phyloP scores from a whole-genome alignment of 768 basidiomycete genomes.

The Collybia sordida region DNA sequence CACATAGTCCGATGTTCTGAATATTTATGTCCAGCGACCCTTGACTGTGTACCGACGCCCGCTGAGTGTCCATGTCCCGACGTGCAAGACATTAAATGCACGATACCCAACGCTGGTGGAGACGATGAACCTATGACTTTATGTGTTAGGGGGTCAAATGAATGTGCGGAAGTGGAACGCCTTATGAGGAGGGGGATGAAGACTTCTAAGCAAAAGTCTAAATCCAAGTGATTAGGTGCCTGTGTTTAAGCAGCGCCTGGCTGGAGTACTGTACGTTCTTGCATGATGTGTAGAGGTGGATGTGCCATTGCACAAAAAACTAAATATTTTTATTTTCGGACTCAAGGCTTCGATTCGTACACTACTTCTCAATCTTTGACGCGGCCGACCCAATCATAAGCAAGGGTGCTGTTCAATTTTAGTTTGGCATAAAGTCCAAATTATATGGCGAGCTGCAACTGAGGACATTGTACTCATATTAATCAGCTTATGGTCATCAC shows the following conservation, averaged over 20 bases:
- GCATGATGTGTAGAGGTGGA: background rate
- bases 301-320: background rate
- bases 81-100: constrained; percentile 73
- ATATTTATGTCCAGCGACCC: constrained; percentile 75
- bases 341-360: background rate
- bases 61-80: constrained; percentile 80
- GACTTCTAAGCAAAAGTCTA: constrained; percentile 29
- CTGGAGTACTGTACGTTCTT: background rate
- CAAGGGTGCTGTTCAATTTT: no score
- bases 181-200: constrained; percentile 40
- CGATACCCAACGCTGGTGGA: constrained; percentile 62
- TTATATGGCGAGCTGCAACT: no score
- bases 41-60: constrained; percentile 64
- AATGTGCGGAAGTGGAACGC: constrained; percentile 61
- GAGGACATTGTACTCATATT: background rate
- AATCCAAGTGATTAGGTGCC: constrained; percentile 13
- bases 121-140: constrained; percentile 58
- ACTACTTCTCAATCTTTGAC: background rate
- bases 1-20: constrained; percentile 63
- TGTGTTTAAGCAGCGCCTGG: background rate
- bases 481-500: background rate
- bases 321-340: background rate
- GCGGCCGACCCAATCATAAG: background rate
- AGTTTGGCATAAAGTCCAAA: no score
- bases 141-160: constrained; percentile 66